Percentiles rank a stretch among this genome's conserved stretches.
Conservation (phyloP, 257 asterid species). For the Galeopsis tetrahit region DNA sequence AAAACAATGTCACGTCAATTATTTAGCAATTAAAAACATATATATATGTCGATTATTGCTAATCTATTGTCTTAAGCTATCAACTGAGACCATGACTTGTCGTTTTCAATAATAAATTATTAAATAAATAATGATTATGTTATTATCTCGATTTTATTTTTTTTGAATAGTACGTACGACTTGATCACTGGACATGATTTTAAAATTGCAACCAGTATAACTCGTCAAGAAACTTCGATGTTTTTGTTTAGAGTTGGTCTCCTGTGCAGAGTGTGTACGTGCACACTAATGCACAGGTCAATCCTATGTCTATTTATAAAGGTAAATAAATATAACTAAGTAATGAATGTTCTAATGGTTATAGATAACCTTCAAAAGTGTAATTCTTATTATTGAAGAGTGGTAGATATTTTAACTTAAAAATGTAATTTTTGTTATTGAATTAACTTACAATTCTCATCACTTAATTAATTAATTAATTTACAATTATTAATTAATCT, state of each 20-base stretch:
- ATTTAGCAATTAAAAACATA: slow-evolving; percentile 1
- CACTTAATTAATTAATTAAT: too few relatives aligned
- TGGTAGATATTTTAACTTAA: too few relatives aligned
- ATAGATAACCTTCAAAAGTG: too few relatives aligned
- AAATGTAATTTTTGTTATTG: too few relatives aligned
- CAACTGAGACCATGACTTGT: slow-evolving; percentile 3
- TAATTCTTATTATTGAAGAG: too few relatives aligned
- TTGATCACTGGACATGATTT: slow-evolving; percentile 17
- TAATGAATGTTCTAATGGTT: too few relatives aligned
- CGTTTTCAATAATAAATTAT: slow-evolving; percentile 22
- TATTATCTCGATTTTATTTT: background rate
- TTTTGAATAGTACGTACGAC: background rate
- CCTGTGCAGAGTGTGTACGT: too few relatives aligned
- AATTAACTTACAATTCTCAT: too few relatives aligned
- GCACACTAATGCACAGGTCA: too few relatives aligned
- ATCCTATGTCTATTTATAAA: too few relatives aligned
- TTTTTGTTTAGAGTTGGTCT: slow-evolving; percentile 1
- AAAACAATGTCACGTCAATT: background rate
- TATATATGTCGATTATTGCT: slow-evolving; percentile 26
- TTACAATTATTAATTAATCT: too few relatives aligned
- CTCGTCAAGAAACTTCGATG: background rate
- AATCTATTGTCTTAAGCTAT: slow-evolving; percentile 25
- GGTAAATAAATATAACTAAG: too few relatives aligned
- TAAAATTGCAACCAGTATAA: background rate
- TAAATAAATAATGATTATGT: background rate